Base-by-base conservation (phyloP, 2,329 filamentous ascomycete genomes). In the Diatrype stigma region DNA sequence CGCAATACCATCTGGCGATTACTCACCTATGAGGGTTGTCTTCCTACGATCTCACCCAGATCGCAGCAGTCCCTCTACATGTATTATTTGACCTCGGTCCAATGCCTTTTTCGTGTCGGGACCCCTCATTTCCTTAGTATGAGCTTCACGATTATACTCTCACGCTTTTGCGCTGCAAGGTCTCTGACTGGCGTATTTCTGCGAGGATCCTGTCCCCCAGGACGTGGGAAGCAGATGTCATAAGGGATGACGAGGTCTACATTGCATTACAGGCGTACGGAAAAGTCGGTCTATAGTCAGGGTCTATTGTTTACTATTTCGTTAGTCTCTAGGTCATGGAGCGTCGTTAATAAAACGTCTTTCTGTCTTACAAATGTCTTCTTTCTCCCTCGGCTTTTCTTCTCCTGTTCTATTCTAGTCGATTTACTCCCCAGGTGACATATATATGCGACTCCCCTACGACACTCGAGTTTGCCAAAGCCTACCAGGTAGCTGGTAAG, bases 231-330 rank as follows among this genome's bases (percentile, higher is more conserved):
- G 69, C 68, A 70, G 68, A 68, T 60, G 55, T 66, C 63, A 60
- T 54, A 71, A 64, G 73, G 73, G 70, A 78, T 77, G 76, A 77
- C 67, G 73, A 74, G 73, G 71, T 71, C 70, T 73, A 65, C 68
- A 73, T 74, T 77, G 75, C 74, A 76, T 77, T 62, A 67, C 64
- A 65, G 74, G 76, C 75, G 75, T 74, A 71, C 56, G 58, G 67
- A 70, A 70, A 73, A 67, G 65, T 62, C 56, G 51, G 56, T 55
- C 59, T 61, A 56, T 53, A 56, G 58, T 54, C 53, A 45, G 60
- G 58, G 60, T 60, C 56, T 59, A 56, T 49, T 53, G 57, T 50
- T 40, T 64, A 63, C 50, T 46, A 42, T 52, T 40, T 53, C 52
- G 30, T 48, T 52, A 54, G 35, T 53, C 21, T 45, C 42, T 56